Conservation (phyloP, 2,329 filamentous ascomycete species). For the Neonectria sp. region DNA sequence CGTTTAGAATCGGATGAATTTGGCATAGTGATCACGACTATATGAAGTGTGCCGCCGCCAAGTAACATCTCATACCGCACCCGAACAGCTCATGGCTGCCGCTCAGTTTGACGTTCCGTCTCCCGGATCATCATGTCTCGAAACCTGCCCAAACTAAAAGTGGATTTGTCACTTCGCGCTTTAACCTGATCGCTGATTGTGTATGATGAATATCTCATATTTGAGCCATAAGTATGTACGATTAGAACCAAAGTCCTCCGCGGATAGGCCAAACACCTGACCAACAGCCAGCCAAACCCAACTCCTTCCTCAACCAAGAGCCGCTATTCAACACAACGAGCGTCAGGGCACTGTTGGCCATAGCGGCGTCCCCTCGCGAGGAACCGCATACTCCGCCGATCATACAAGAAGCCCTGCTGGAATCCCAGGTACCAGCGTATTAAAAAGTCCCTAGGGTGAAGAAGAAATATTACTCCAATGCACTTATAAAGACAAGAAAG, state of each 20-base stretch:
- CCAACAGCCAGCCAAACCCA: conserved; percentile 12
- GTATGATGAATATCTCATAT: conserved; percentile 36
- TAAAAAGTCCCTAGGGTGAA: conserved; percentile 33
- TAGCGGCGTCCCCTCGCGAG: not conserved
- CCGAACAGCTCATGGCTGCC: not conserved
- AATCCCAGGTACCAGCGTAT: conserved; percentile 36
- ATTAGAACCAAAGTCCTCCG: conserved; percentile 24
- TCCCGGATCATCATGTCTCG: not conserved
- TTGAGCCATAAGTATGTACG: conserved; percentile 42
- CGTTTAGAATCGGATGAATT: not conserved
- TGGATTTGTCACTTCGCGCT: not conserved
- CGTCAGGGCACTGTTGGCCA: conserved; percentile 17
- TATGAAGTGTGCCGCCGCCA: not conserved
- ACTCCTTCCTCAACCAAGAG: conserved; percentile 25
- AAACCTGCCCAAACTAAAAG: not conserved
- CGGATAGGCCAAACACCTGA: conserved; percentile 27
- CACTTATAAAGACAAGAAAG: conserved; percentile 33
- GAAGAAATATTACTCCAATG: conserved; percentile 34
- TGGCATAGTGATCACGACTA: not conserved
- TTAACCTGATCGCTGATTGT: not conserved
- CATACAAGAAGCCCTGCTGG: conserved; percentile 25
- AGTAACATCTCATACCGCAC: not conserved
- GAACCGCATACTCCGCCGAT: conserved; percentile 17
- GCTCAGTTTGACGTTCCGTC: too few species aligned
- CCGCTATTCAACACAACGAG: conserved; percentile 26